phyloP scores from a whole-genome alignment of 768 basidiomycete genomes.

The Phaffia tasmanica region DNA sequence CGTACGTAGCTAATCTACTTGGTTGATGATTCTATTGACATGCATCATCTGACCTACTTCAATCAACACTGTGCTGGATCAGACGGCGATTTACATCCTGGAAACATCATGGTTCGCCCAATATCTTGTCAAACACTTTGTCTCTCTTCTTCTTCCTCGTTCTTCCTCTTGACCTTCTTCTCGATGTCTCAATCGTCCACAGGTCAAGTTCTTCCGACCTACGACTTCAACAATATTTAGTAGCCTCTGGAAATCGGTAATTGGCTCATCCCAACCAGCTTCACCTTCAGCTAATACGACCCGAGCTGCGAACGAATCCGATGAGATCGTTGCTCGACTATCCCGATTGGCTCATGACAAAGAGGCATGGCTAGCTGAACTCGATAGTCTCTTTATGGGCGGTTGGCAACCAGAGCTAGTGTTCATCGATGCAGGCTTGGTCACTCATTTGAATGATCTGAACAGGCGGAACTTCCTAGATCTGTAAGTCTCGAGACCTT shows the following conservation, averaged over 20 bases:
- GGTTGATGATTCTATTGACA: background rate
- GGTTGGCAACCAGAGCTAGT: constrained; percentile 91
- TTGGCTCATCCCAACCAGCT: constrained; percentile 27
- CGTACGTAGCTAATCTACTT: constrained; percentile 42
- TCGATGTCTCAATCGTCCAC: constrained; percentile 50
- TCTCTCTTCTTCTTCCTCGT: background rate
- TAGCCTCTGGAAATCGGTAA: constrained; percentile 41
- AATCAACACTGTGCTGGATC: background rate
- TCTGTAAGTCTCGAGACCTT: constrained; percentile 39
- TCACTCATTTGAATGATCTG: constrained; percentile 68
- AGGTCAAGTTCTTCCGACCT: constrained; percentile 79
- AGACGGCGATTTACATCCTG: constrained; percentile 40
- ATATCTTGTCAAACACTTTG: background rate
- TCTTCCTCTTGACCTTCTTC: constrained; percentile 59
- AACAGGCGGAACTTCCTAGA: constrained; percentile 92
- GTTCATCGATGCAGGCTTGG: constrained; percentile 90
- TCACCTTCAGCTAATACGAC: constrained; percentile 42
- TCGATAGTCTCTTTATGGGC: constrained; percentile 49
- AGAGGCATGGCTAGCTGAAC: constrained; percentile 57
- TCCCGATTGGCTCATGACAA: constrained; percentile 47
- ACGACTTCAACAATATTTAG: constrained; percentile 54
- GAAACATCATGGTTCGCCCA: constrained; percentile 23
- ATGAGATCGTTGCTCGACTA: constrained; percentile 58
- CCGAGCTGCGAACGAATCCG: constrained; percentile 33
- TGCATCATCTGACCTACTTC: background rate